Evolutionary conservation across 345 rosid species (phyloP).

Genomic region (Limnanthes douglasii): DNA sequence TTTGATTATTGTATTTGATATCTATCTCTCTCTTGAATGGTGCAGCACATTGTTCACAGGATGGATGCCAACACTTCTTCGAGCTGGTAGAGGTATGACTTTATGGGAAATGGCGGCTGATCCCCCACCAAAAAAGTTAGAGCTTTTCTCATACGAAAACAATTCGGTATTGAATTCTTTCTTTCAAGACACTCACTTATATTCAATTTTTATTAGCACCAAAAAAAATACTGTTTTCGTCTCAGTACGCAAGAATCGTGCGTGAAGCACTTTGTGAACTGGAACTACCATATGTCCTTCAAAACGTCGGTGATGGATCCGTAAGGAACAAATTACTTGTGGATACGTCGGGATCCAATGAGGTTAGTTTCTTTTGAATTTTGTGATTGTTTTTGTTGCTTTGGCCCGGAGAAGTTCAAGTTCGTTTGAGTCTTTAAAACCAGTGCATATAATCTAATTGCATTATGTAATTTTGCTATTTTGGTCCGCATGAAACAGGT

Average conservation of each 20-base stretch:
- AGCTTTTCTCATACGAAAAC: constrained; percentile 73
- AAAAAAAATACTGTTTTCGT: no score
- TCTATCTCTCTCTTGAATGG: neutral
- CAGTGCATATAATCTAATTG: neutral
- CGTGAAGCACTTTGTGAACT: constrained; percentile 80
- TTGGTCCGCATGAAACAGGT: constrained; percentile 26
- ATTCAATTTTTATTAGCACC: neutral
- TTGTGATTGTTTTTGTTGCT: neutral
- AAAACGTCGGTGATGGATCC: constrained; percentile 61
- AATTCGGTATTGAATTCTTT: constrained; percentile 26
- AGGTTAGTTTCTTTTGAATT: constrained; percentile 21
- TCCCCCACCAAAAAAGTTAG: constrained; percentile 40
- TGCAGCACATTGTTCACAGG: constrained; percentile 71
- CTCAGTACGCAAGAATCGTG: constrained; percentile 60
- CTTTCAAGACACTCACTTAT: neutral
- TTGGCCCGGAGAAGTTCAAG: neutral
- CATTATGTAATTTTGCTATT: neutral
- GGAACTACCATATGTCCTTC: constrained; percentile 71
- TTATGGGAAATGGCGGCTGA: constrained; percentile 49
- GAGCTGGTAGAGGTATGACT: constrained; percentile 81
- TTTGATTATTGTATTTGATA: no score
- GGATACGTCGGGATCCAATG: constrained; percentile 42
- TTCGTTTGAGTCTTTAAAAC: neutral
- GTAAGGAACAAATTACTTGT: constrained; percentile 24
- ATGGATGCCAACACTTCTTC: constrained; percentile 79